Evolutionary conservation across 176 grass and related monocot genomes (phyloP), one percentile per base, ranked within the genome.

Genomic region (Triticum timopheevii): DNA sequence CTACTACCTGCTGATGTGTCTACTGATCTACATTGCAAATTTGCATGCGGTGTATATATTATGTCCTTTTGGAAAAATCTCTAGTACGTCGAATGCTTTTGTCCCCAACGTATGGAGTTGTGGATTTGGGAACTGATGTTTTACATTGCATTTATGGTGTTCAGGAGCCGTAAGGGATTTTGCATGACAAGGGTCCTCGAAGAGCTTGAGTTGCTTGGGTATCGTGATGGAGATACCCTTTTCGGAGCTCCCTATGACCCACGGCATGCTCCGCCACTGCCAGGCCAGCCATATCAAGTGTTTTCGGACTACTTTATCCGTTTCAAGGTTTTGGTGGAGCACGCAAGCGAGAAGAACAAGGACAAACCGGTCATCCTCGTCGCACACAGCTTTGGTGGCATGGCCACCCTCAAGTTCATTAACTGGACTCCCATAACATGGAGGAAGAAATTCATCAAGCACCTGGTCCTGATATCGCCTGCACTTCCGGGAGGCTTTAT

Each of bases 181-280:
- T 59, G 54, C 54, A 59, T 59, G 54, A 59, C 54, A 59, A 59
- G 54, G 54, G 19, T 59, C 54, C 54, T 59, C 7, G 54, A 59
- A 59, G 19, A 59, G 54, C 54, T 59, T 59, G 19, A 59, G 54
- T 59, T 35, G 15, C 23, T 30, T 20, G 35, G 59, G 0, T 62
- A 80, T 20, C 76, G 33, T 4, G 76, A 78, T 0, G 19, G 20
- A 24, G 76, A 61, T 2, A 61, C 19, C 19, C 52, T 78, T 7
- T 78, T 78, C 11, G 76, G 76, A 61, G 76, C 76, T n/a, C 20
- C 77, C 2, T 63, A 79, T 13, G 77, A 79, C 77, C 3, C 39
- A 13, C 22, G 58, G 2, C 34, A 63, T 3, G 76, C 24, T 25
- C 77, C 77, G 0, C 36, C 61, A 1, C 7, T 59, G 7, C 54